phyloP scores from a whole-genome alignment of 306 rosid genomes.

The Cicer cuneatum region DNA sequence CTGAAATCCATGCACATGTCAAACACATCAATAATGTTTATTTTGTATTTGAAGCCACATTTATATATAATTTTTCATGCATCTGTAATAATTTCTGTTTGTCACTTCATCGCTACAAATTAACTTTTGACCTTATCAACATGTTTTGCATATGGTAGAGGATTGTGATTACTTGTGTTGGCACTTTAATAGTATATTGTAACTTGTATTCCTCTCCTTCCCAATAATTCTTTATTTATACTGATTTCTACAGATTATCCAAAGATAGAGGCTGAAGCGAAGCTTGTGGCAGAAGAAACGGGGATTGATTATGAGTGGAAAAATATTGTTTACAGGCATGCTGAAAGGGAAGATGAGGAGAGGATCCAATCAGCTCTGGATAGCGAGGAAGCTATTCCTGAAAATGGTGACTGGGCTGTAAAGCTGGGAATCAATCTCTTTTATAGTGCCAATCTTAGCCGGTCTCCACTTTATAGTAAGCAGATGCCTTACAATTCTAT shows the following conservation, averaged over 20 bases:
- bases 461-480: constrained; percentile 78
- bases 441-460: constrained; percentile 81
- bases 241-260: constrained; percentile 64
- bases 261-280: constrained; percentile 80
- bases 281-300: constrained; percentile 65
- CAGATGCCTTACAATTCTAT: constrained; percentile 92
- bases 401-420: constrained; percentile 88
- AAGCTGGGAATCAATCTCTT: constrained; percentile 87
- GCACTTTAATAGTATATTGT: background rate
- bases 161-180: constrained; percentile 21
- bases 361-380: constrained; percentile 75
- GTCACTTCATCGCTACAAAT: constrained; percentile 8
- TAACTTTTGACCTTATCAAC: background rate
- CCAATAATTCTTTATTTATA: constrained; percentile 30
- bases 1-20: constrained; percentile 5
- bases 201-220: constrained; percentile 23
- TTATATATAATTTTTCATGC: background rate
- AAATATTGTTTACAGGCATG: constrained; percentile 55
- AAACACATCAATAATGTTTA: background rate
- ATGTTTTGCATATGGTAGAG: constrained; percentile 17
- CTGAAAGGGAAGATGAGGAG: constrained; percentile 66
- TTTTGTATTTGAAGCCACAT: background rate
- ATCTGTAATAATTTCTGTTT: constrained; percentile 16
- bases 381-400: constrained; percentile 72
- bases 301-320: constrained; percentile 62